These are phyloP conservation scores for Diversispora epigaea DNA, from an alignment of 192 early-diverging fungal genomes.

Conservation along the genomic window DNA sequence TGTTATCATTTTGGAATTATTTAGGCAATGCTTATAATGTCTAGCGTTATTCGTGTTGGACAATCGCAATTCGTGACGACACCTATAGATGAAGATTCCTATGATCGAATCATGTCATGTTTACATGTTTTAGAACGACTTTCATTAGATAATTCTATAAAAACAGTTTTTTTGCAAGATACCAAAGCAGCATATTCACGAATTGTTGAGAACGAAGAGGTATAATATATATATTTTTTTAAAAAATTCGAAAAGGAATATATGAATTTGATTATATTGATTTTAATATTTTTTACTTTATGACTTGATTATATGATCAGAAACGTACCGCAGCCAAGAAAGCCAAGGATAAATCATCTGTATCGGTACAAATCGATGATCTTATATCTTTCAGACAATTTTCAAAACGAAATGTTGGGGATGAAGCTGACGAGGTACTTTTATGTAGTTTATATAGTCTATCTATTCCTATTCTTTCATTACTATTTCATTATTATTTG, in stretches of 20 bases:
- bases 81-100: constrained; percentile 97
- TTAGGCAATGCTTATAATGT: constrained; percentile 95
- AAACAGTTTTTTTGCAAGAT: constrained; percentile 57
- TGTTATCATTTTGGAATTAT: neutral
- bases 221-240: constrained; percentile 25
- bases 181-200: constrained; percentile 62
- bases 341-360: constrained; percentile 65
- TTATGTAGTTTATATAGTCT: neutral
- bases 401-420: constrained; percentile 64
- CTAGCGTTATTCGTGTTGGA: constrained; percentile 89
- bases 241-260: no score
- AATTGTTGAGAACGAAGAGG: constrained; percentile 69
- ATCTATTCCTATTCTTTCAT: no score
- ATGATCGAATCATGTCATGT: constrained; percentile 88
- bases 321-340: constrained; percentile 59
- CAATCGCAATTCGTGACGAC: constrained; percentile 79
- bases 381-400: constrained; percentile 85
- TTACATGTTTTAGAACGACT: constrained; percentile 72
- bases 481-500: neutral
- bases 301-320: constrained; percentile 13
- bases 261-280: neutral
- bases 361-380: constrained; percentile 83
- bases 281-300: neutral
- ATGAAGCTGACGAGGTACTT: constrained; percentile 63
- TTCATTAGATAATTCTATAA: constrained; percentile 51